Evolutionary conservation across 2,329 filamentous ascomycete species (phyloP), one percentile per base, ranked within the genome.

Genomic region (Fusarium falciforme): DNA sequence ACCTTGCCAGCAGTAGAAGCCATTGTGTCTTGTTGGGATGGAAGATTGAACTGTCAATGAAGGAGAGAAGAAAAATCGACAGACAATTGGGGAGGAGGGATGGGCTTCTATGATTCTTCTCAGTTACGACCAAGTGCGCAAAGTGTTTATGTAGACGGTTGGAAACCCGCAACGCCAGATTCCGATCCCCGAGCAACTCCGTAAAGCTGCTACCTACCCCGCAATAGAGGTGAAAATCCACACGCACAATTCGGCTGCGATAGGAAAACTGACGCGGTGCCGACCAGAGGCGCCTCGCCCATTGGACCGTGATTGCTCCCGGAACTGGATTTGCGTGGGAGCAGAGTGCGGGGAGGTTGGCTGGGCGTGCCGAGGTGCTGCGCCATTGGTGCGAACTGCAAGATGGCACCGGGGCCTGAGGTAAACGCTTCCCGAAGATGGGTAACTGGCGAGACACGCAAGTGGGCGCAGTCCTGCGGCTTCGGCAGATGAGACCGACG

Each of bases 1-100:
- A 89, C 87, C 86, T 89, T 87, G 81, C 87, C 87, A 76, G 81
- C 85, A 60, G 87, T 89, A 72, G 85, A 85, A 79, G 86, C 84
- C 86, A 88, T 88, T 73, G 68, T 82, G 67, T 75, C 59, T 62
- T 52, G 52, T 64, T 61, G 67, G 66, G 61, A 68, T 72, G 55
- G 47, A 60, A 31, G 40, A 73, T 73, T 61, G 59, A 59, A 31
- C 65, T 72, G 61, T 68, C 64, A 66, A 72, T 67, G 58, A 57
- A 61, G 49, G 64, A 69, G 60, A 67, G 58, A 66, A 66, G 33
- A 49, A 64, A 63, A 67, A 70, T 58, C 58, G 55, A 55, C 64
- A 57, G 74, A 65, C 47, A 72, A 70, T 64, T 52, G 61, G 67
- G 73, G 66, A 70, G 62, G 70, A 70, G 60, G 72, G 35, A 75